phyloP scores from a whole-genome alignment of 805 yeast species.

The Lachancea lanzarotensis region DNA sequence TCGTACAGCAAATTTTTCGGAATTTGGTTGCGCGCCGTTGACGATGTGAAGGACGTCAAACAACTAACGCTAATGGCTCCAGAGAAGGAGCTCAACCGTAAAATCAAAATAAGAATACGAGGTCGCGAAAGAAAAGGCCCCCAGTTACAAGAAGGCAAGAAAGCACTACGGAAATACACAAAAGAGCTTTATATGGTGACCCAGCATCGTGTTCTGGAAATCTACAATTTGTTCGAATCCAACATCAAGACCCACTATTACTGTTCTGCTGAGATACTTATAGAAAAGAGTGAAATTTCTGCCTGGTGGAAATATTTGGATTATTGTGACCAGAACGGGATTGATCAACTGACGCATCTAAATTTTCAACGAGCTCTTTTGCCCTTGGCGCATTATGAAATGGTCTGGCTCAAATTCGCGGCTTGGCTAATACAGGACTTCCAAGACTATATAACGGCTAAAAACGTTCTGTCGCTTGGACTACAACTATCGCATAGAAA shows the following conservation, averaged over 20 bases:
- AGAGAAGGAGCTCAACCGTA: conserved; percentile 20
- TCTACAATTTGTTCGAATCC: conserved; percentile 28
- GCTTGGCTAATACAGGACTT: conserved; percentile 24
- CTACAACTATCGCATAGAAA: conserved; percentile 19
- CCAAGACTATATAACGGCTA: conserved; percentile 21
- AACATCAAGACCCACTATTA: conserved; percentile 25
- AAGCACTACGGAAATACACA: conserved; percentile 23
- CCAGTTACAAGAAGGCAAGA: conserved; percentile 32
- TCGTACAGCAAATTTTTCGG: conserved; percentile 29
- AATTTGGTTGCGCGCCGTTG: conserved; percentile 27
- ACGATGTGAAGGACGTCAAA: conserved; percentile 23
- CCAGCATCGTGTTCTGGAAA: conserved; percentile 27
- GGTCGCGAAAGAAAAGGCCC: conserved; percentile 27
- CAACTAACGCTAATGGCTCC: conserved; percentile 22
- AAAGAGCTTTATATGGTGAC: conserved; percentile 28
- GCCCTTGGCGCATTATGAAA: conserved; percentile 28
- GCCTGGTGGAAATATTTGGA: conserved; percentile 27
- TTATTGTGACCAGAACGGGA: conserved; percentile 20
- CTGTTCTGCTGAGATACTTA: conserved; percentile 23
- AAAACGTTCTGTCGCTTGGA: conserved; percentile 20
- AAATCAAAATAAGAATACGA: conserved; percentile 20
- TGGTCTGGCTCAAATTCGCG: conserved; percentile 29
- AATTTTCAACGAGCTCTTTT: conserved; percentile 31
- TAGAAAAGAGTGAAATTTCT: conserved; percentile 19
- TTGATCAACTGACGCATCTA: conserved; percentile 18